Percentiles rank a stretch among this genome's conserved stretches.
Conservation (phyloP, 2,329 filamentous ascomycete genomes). For the Colletotrichum scovillei region DNA sequence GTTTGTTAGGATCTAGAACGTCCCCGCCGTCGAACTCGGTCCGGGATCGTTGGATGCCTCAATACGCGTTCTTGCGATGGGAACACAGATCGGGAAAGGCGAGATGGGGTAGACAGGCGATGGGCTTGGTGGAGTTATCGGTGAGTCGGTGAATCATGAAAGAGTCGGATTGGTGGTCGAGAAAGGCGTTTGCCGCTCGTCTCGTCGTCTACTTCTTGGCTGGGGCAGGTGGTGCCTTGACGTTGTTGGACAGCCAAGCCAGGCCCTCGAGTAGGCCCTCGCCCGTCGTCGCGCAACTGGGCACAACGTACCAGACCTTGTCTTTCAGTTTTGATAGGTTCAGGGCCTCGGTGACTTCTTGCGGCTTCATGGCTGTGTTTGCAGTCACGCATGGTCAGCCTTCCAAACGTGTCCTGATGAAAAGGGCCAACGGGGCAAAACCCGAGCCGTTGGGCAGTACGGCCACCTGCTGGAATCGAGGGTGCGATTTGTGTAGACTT, state of each 20-base stretch:
- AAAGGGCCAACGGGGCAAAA: neutral
- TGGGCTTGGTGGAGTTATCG: neutral
- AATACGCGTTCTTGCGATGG: neutral
- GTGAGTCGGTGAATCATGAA: neutral
- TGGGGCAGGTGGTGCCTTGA: slow-evolving; percentile 72
- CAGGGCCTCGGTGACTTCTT: slow-evolving; percentile 82
- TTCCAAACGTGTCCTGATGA: neutral
- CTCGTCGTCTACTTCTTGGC: slow-evolving; percentile 61
- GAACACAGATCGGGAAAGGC: slow-evolving; percentile 2
- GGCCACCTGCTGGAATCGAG: neutral
- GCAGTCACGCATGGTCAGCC: slow-evolving; percentile 6
- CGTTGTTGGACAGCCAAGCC: slow-evolving; percentile 86
- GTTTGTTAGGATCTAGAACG: neutral
- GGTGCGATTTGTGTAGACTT: slow-evolving; percentile 32
- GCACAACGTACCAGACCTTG: slow-evolving; percentile 87
- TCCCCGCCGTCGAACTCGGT: neutral
- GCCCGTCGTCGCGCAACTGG: slow-evolving; percentile 83
- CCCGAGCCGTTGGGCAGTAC: neutral
- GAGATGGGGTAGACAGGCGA: neutral
- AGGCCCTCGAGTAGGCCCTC: slow-evolving; percentile 85
- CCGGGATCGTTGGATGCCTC: slow-evolving; percentile 9
- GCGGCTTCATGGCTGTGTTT: slow-evolving; percentile 77
- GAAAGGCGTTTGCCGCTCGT: slow-evolving; percentile 2
- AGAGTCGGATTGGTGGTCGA: slow-evolving; percentile 8
- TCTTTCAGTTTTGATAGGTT: slow-evolving; percentile 83